Evolutionary conservation across 2,329 filamentous ascomycete genomes (phyloP), one percentile per base, ranked within the genome.

Genomic region (Trichoderma koningiopsis): DNA sequence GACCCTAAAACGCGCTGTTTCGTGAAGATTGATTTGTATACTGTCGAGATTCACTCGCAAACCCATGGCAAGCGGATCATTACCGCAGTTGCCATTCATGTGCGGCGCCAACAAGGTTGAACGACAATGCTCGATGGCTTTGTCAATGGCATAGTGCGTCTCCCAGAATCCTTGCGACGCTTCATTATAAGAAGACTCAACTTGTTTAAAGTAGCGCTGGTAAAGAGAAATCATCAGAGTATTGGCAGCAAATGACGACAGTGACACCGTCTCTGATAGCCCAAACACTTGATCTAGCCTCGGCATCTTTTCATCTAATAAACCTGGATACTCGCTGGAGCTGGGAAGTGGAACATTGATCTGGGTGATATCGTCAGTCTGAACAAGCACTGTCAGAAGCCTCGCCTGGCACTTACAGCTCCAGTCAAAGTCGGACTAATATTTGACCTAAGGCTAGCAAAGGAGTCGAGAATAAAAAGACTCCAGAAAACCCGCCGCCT

Each of bases 391-490:
- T 22, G 8, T 31, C n/a, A 29, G 19, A 11, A 43, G 8, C n/a
- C n/a, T 0, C 22, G 11, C 14, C 16, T 14, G 14, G 4, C 52
- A 35, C 64, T 67, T 31, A 58, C 64, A 1, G 13, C 29, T 33
- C 40, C 56, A 7, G 49, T 55, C 19, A 67, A 67, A 2, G 37
- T 55, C 14, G 40, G 56, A 29, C 55, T 22, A 7, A n/a, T 16
- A 14, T 49, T 57, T 5, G 43, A 27, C 40, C 55, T 47, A 5
- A 67, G n/a, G 24, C 35, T 58, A 3, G 68, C 53, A 63, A 68
- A 70, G 4, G 53, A 43, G 27, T 76, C 75, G 11, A 72, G 70
- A 8, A 76, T 71, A 59, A 72, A 75, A 5, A 75, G 71, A 22
- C 68, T 63, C 75, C 74, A 75, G 3, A 75, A 63, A 7, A 70